Percentiles rank a stretch among this genome's conserved stretches.
Evolutionary conservation across 2,329 filamentous ascomycete species (phyloP).

Genomic region (Penicillium sp.): DNA sequence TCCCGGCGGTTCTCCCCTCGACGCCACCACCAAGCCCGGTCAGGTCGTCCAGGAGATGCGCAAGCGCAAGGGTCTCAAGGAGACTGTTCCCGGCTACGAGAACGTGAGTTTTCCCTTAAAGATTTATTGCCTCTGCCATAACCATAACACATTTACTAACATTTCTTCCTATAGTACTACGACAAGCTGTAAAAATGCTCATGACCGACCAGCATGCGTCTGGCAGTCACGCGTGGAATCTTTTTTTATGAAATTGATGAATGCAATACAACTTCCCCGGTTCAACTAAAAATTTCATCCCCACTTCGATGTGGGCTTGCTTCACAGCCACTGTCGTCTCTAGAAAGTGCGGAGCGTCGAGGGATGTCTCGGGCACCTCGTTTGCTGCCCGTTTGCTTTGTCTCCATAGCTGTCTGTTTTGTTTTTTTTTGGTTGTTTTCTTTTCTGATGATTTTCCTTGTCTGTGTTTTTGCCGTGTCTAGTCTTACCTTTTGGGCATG

Average conservation of each 20-base stretch:
- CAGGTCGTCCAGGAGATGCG: conserved; percentile 85
- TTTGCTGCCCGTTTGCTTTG: conserved; percentile 29
- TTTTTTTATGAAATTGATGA: conserved; percentile 53
- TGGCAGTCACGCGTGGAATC: conserved; percentile 43
- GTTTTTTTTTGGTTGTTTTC: conserved; percentile 20
- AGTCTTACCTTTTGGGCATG: conserved; percentile 39
- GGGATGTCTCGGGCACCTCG: conserved; percentile 19
- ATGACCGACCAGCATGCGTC: conserved; percentile 50
- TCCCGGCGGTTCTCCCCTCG: conserved; percentile 89
- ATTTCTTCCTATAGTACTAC: conserved; percentile 73
- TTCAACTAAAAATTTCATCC: conserved; percentile 39
- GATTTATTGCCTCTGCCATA: not conserved
- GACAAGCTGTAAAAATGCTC: conserved; percentile 86
- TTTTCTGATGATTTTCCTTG: conserved; percentile 24
- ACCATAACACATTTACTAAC: conserved; percentile 29
- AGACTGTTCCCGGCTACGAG: conserved; percentile 87
- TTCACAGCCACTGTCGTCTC: conserved; percentile 37
- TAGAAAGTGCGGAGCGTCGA: conserved; percentile 29
- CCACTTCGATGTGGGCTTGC: conserved; percentile 32
- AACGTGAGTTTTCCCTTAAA: conserved; percentile 74
- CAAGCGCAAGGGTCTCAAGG: conserved; percentile 99
- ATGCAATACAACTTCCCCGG: conserved; percentile 46
- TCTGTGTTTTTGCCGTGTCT: conserved; percentile 32
- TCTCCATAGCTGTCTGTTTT: conserved; percentile 27
- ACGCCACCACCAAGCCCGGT: conserved; percentile 80